Percentiles rank a stretch among this genome's conserved stretches.
Evolutionary conservation across 2,329 filamentous ascomycete genomes (phyloP).

Genomic region (Calonectria henricotiae): DNA sequence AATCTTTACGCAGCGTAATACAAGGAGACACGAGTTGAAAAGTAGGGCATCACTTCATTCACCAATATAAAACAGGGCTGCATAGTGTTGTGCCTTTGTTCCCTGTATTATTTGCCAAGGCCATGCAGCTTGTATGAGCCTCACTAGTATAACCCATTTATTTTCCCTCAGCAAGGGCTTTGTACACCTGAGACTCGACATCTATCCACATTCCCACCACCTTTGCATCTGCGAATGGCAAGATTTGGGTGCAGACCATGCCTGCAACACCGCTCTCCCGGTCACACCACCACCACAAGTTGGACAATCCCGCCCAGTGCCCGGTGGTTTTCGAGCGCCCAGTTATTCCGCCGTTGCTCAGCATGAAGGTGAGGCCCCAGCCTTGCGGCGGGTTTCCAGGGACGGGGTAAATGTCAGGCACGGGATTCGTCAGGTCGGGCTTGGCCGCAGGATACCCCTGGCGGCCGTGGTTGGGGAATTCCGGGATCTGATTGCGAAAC

Average conservation of each 20-base stretch:
- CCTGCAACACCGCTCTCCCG: conserved; percentile 72
- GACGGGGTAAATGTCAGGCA: conserved; percentile 68
- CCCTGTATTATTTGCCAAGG: too few species aligned
- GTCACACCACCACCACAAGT: conserved; percentile 77
- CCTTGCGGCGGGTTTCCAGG: conserved; percentile 70
- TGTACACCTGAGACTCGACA: conserved; percentile 61
- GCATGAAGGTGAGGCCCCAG: conserved; percentile 75
- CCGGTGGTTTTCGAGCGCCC: conserved; percentile 68
- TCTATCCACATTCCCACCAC: conserved; percentile 61
- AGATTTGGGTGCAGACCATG: conserved; percentile 66
- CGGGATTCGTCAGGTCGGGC: conserved; percentile 64
- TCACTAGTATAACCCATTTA: neutral
- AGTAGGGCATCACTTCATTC: too few species aligned
- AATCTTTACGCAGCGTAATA: too few species aligned
- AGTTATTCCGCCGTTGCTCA: conserved; percentile 65
- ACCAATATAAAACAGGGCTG: too few species aligned
- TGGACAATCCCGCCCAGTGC: conserved; percentile 74
- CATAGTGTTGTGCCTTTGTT: too few species aligned
- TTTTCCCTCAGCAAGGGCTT: conserved; percentile 36
- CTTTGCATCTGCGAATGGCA: conserved; percentile 66
- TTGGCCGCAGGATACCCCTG: conserved; percentile 64
- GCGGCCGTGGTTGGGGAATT: conserved; percentile 69
- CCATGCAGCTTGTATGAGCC: too few species aligned
- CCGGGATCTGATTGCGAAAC: conserved; percentile 76
- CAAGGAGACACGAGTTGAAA: too few species aligned